Evolutionary conservation across 2,329 filamentous ascomycete species (phyloP).

Genomic region (Xylaria sp.): DNA sequence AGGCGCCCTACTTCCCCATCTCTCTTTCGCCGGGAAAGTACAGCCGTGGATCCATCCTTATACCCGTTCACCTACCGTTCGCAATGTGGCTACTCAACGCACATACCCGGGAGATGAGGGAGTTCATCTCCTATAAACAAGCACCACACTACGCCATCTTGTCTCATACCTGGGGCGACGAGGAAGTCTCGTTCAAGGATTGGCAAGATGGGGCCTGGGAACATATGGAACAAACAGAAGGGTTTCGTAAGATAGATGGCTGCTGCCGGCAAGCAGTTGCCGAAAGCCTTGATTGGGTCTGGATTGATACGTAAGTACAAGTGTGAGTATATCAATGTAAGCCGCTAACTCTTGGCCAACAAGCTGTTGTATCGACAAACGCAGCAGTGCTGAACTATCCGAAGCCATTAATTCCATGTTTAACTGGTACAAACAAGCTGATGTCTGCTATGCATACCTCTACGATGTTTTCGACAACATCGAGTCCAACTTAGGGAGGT

Average conservation of each 20-base stretch:
- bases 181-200: constrained; percentile 20
- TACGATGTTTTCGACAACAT: constrained; percentile 12
- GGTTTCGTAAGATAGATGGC: constrained; percentile 8
- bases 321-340: neutral
- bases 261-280: constrained; percentile 11
- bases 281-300: constrained; percentile 15
- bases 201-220: neutral
- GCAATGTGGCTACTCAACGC: constrained; percentile 22
- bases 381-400: constrained; percentile 37
- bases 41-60: no score
- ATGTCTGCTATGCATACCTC: constrained; percentile 36
- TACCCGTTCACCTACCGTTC: neutral
- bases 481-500: neutral
- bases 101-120: constrained; percentile 6
- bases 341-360: neutral
- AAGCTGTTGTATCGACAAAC: constrained; percentile 38
- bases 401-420: constrained; percentile 34
- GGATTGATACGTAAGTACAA: constrained; percentile 23
- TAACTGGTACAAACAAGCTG: constrained; percentile 33
- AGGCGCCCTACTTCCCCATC: neutral
- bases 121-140: constrained; percentile 20
- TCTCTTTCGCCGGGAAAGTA: neutral
- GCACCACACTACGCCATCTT: constrained; percentile 19
- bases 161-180: constrained; percentile 23
- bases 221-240: neutral